A percentile compares a stretch with the other conserved stretches of the same genome.
Conservation (phyloP, 192 early-diverging fungal species). For the Lobosporangium transversale region DNA sequence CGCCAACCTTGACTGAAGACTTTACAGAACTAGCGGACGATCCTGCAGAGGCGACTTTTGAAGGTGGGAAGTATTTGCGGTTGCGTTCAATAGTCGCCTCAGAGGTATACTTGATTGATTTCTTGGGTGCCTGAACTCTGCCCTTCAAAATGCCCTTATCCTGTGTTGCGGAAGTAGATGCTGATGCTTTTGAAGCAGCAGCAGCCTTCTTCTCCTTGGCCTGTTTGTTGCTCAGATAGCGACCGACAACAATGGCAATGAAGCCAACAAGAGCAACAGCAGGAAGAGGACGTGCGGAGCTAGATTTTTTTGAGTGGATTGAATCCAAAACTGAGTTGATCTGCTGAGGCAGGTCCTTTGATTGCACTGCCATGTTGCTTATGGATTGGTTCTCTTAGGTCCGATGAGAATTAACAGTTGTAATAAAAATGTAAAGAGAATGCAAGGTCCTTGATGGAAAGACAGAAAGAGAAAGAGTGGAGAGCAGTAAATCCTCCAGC, state of each 20-base stretch:
- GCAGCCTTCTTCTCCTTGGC: conserved; percentile 36
- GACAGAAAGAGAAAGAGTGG: background rate
- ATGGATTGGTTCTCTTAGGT: too few relatives aligned
- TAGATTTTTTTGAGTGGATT: conserved; percentile 27
- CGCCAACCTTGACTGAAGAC: conserved; percentile 62
- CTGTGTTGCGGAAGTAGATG: background rate
- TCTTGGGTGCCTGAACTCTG: conserved; percentile 25
- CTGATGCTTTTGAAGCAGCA: conserved; percentile 18
- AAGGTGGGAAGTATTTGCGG: conserved; percentile 55
- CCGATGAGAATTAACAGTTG: background rate
- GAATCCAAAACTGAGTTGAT: conserved; percentile 51
- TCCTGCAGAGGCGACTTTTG: conserved; percentile 33
- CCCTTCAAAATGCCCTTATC: conserved; percentile 13
- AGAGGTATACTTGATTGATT: conserved; percentile 44
- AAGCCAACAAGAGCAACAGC: conserved; percentile 46
- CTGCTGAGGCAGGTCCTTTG: conserved; percentile 53
- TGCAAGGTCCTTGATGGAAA: background rate
- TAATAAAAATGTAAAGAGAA: background rate
- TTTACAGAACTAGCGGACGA: conserved; percentile 45
- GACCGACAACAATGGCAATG: conserved; percentile 43
- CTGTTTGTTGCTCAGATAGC: conserved; percentile 48
- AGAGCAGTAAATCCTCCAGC: background rate
- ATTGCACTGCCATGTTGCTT: conserved; percentile 48
- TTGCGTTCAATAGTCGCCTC: conserved; percentile 54
- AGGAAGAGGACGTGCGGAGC: conserved; percentile 30